Evolutionary conservation across 2,329 filamentous ascomycete species (phyloP), one percentile per base, ranked within the genome.

Genomic region (Alternaria panax): DNA sequence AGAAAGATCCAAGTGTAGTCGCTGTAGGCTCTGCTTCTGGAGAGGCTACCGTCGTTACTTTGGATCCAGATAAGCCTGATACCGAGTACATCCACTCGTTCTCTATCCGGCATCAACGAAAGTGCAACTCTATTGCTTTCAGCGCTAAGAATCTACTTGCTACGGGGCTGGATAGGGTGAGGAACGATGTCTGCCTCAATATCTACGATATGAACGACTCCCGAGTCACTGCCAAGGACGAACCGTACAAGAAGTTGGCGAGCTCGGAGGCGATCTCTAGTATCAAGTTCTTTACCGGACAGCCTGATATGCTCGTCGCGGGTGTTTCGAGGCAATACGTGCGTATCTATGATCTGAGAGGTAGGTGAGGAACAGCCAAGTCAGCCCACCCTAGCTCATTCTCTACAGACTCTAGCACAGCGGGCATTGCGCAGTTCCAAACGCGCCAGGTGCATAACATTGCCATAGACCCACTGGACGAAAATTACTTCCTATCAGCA

Each of bases 401-500:
- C 16, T 24, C 1, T 27, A 36, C 50, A 78, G 79, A 80, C 45
- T 75, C 77, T 20, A 72, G 67, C 16, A 84, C 57, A 72, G 83
- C 70, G 51, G 70, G 84, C 32, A 81, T 81, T 14, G 80, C 82
- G 20, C 81, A 83, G 48, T 80, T 80, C 52, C 79, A 83, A 2
- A 89, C 87, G 2, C 81, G 83, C 16, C 86, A 87, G 66, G 87
- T 89, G 8, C 85, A 89, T 70, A 88, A 88, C 62, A 79, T 95
- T 54, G 86, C 91, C 16, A 91, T 95, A 60, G 91, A 95, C 79
- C 91, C 91, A 60, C 82, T 88, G 22, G 90, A 96, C 68, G 87
- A 90, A 65, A 93, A 95, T 68, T 94, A 93, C 76, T 94, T 95
- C 79, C 88, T 92, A 1, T 93, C 92, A 1, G 92, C 91, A 14